phyloP scores from a whole-genome alignment of 1,284 basidiomycete species.

The Trichosporon sp. region DNA sequence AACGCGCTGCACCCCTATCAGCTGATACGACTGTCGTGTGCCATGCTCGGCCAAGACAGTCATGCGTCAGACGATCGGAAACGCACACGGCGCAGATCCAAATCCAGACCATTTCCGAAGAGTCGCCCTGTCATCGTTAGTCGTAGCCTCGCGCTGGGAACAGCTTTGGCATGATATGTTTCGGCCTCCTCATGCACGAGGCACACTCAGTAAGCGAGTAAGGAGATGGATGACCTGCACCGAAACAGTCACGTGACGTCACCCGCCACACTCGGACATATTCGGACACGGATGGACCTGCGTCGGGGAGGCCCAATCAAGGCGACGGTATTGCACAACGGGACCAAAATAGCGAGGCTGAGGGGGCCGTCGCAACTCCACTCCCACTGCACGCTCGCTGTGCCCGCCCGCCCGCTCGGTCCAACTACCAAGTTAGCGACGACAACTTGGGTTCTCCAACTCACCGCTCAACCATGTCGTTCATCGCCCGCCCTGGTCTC shows the following conservation, averaged over 20 bases:
- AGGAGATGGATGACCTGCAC: too few species aligned
- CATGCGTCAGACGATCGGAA: too few species aligned
- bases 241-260: not conserved
- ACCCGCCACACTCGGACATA: not conserved
- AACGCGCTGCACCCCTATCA: too few species aligned
- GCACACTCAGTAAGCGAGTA: too few species aligned
- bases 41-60: too few species aligned
- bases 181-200: too few species aligned
- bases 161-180: too few species aligned
- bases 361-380: not conserved
- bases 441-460: not conserved
- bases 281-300: not conserved
- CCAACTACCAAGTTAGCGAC: not conserved
- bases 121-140: too few species aligned
- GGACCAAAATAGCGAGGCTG: not conserved
- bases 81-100: too few species aligned
- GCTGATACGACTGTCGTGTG: too few species aligned
- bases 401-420: slow-evolving; percentile 1
- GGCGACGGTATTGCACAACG: not conserved
- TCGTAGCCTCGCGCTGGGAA: too few species aligned
- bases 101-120: too few species aligned
- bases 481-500: slow-evolving; percentile 19
- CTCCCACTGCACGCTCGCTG: slow-evolving; percentile 1
- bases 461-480: slow-evolving; percentile 9
- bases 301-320: not conserved